These are phyloP conservation scores for Amoebophrya sp. DNA, from an alignment of 169 alveolate species.

Conservation along the genomic window DNA sequence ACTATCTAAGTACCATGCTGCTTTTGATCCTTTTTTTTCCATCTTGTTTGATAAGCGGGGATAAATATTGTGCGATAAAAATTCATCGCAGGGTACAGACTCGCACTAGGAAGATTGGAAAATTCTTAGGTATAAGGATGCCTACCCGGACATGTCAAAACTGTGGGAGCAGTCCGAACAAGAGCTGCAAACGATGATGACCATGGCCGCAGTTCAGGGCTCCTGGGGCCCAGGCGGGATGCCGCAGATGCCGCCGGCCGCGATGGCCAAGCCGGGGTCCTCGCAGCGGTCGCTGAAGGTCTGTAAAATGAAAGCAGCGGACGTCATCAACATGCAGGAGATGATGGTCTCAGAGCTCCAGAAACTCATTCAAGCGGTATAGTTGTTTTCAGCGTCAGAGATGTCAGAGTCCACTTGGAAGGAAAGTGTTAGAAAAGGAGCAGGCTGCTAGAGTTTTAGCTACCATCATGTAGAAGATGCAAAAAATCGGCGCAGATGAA, in stretches of 20 bases:
- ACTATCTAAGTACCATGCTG: not conserved
- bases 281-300: not conserved
- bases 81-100: too few relatives aligned
- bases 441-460: too few relatives aligned
- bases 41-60: not conserved
- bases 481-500: too few relatives aligned
- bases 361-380: not conserved
- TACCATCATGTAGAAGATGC: too few relatives aligned
- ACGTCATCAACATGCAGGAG: not conserved
- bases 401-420: too few relatives aligned
- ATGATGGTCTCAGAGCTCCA: not conserved
- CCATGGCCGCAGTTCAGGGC: not conserved
- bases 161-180: not conserved
- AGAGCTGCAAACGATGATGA: not conserved
- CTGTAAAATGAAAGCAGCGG: not conserved
- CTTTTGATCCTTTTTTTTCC: not conserved
- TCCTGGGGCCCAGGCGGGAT: too few relatives aligned
- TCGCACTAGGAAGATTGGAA: too few relatives aligned
- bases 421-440: too few relatives aligned
- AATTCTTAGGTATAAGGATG: not conserved
- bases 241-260: too few relatives aligned
- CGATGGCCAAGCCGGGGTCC: too few relatives aligned
- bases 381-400: too few relatives aligned
- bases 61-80: too few relatives aligned
- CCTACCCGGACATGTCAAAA: not conserved